phyloP scores from a whole-genome alignment of 1,139 yeast species.

The Spathaspora sp. region DNA sequence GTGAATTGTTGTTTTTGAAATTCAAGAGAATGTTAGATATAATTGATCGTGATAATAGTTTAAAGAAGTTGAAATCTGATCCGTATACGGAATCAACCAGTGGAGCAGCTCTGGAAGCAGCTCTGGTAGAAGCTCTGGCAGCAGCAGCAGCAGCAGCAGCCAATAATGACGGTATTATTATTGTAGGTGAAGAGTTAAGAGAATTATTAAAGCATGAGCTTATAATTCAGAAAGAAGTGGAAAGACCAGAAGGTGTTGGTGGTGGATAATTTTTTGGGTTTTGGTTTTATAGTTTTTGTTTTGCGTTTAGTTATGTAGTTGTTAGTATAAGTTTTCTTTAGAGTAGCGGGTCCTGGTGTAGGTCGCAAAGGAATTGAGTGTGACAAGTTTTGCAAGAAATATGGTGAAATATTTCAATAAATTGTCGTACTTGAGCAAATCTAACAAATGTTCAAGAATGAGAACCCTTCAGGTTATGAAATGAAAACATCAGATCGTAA shows the following conservation, averaged over 20 bases:
- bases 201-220: slow-evolving; percentile 56
- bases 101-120: background rate
- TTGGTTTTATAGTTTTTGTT: background rate
- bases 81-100: slow-evolving; percentile 14
- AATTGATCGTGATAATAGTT: slow-evolving; percentile 59
- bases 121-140: background rate
- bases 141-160: slow-evolving; percentile 14
- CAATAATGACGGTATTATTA: slow-evolving; percentile 14
- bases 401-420: background rate
- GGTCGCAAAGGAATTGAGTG: too few species aligned
- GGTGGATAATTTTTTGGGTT: slow-evolving; percentile 31
- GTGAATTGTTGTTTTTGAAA: slow-evolving; percentile 77
- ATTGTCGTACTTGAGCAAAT: background rate
- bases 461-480: too few species aligned
- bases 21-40: slow-evolving; percentile 78
- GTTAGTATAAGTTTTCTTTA: background rate
- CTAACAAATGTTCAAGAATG: too few species aligned
- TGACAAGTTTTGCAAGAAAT: background rate
- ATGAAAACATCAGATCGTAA: too few species aligned
- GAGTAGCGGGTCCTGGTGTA: too few species aligned
- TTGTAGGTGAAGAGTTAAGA: slow-evolving; percentile 51
- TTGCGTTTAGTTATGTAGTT: background rate
- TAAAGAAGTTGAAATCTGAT: slow-evolving; percentile 15
- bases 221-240: slow-evolving; percentile 65
- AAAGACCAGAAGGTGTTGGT: slow-evolving; percentile 49